Conservation (phyloP, 2,329 filamentous ascomycete genomes). For the Ciborinia camelliae region DNA sequence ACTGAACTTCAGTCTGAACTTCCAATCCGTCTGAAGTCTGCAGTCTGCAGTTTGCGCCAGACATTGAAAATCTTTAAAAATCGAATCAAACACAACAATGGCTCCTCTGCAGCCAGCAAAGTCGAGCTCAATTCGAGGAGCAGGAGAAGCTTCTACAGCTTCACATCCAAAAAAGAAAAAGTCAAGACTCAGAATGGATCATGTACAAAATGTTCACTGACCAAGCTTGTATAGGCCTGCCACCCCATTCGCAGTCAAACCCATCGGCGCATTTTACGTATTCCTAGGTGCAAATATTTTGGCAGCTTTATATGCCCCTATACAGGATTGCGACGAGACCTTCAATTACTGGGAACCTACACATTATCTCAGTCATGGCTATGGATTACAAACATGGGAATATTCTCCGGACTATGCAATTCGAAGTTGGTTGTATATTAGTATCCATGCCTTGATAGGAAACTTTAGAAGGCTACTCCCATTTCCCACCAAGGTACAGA, state of each 20-base stretch:
- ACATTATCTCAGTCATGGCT: conserved; percentile 89
- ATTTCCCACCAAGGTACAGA: conserved; percentile 54
- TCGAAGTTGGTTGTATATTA: conserved; percentile 89
- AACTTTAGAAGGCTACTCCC: conserved; percentile 63
- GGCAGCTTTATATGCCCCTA: conserved; percentile 79
- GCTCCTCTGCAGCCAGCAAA: not conserved
- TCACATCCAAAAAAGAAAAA: conserved; percentile 28
- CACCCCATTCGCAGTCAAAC: conserved; percentile 61
- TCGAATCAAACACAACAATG: conserved; percentile 2
- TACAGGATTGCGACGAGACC: conserved; percentile 97
- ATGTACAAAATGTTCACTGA: not conserved
- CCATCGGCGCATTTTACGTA: conserved; percentile 75
- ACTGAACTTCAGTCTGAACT: too few relatives aligned
- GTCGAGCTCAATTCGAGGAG: not conserved
- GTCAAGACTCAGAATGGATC: conserved; percentile 21
- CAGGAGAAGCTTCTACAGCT: conserved; percentile 17
- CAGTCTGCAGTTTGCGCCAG: too few relatives aligned
- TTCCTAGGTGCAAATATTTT: conserved; percentile 71
- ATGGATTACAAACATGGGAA: conserved; percentile 96
- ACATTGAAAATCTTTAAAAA: not conserved
- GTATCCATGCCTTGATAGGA: conserved; percentile 70
- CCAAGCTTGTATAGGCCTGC: conserved; percentile 35
- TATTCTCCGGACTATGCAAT: conserved; percentile 95
- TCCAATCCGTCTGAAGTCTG: too few relatives aligned
- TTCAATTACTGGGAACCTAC: conserved; percentile 99